Percentiles rank a stretch among this genome's conserved stretches.
Conservation (phyloP, 2,329 filamentous ascomycete genomes). For the Exophiala bonariae region DNA sequence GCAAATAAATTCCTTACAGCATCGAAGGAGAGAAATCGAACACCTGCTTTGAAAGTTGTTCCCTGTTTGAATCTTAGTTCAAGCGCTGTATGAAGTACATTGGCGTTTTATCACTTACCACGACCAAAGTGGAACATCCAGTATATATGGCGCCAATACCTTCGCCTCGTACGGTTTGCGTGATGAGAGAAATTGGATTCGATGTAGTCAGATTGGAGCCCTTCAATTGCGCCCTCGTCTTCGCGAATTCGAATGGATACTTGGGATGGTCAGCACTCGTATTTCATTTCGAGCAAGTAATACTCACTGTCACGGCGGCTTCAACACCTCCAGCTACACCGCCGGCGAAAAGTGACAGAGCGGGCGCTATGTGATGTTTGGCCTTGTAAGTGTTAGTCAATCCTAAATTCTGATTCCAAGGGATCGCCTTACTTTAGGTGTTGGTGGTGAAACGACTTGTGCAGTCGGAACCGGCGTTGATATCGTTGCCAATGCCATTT, state of each 20-base stretch:
- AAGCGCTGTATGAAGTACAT: no score
- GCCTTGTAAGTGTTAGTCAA: neutral
- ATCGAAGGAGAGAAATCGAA: slow-evolving; percentile 66
- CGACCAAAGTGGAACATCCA: slow-evolving; percentile 59
- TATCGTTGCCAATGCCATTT: neutral
- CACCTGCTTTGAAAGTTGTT: slow-evolving; percentile 62
- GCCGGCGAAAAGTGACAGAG: slow-evolving; percentile 49
- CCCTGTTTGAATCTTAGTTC: no score
- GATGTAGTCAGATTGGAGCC: slow-evolving; percentile 41
- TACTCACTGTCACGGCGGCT: slow-evolving; percentile 43
- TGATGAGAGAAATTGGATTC: slow-evolving; percentile 59
- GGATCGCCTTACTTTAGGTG: neutral
- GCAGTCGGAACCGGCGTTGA: neutral
- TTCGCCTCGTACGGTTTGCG: slow-evolving; percentile 56
- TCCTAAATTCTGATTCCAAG: neutral
- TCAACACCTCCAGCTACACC: slow-evolving; percentile 53
- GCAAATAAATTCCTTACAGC: slow-evolving; percentile 60
- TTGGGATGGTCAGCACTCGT: neutral
- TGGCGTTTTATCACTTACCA: slow-evolving; percentile 28
- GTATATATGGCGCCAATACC: slow-evolving; percentile 61
- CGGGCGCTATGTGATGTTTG: slow-evolving; percentile 28
- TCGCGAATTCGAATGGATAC: slow-evolving; percentile 64
- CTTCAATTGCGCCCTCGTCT: slow-evolving; percentile 59
- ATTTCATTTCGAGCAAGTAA: neutral
- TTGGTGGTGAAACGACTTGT: neutral